Conservation (phyloP, 2,329 filamentous ascomycete species). For the Nemania sp. region DNA sequence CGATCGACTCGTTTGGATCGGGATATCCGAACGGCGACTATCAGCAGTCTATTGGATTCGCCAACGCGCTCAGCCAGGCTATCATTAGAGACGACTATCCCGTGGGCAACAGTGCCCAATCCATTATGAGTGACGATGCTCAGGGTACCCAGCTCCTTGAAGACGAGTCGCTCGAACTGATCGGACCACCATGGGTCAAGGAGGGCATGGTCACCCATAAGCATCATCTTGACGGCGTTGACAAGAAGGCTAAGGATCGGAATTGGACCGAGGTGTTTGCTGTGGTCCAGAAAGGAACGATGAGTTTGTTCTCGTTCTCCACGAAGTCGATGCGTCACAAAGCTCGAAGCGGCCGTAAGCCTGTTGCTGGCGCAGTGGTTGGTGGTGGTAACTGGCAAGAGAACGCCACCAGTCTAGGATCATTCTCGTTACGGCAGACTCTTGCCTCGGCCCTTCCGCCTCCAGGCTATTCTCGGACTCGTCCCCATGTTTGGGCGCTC, state of each 20-base stretch:
- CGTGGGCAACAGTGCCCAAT: constrained; percentile 52
- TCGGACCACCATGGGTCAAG: constrained; percentile 97
- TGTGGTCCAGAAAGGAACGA: constrained; percentile 90
- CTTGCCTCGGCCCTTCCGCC: constrained; percentile 87
- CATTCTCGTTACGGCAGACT: constrained; percentile 86
- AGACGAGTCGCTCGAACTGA: constrained; percentile 88
- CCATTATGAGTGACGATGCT: constrained; percentile 62
- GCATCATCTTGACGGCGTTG: constrained; percentile 87
- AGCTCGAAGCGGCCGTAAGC: constrained; percentile 52
- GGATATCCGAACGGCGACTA: constrained; percentile 77
- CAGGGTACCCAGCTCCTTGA: constrained; percentile 72
- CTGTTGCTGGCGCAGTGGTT: constrained; percentile 66
- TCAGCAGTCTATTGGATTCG: constrained; percentile 96
- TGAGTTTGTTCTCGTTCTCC: constrained; percentile 95
- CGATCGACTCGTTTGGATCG: constrained; percentile 86
- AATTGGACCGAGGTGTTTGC: constrained; percentile 96
- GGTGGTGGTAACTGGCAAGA: constrained; percentile 98
- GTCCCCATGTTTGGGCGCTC: constrained; percentile 92
- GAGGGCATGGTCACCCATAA: constrained; percentile 96
- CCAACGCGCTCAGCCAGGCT: constrained; percentile 92
- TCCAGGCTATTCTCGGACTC: constrained; percentile 87
- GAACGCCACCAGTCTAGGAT: constrained; percentile 86
- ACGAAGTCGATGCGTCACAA: constrained; percentile 76
- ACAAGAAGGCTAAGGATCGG: constrained; percentile 90
- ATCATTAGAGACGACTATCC: constrained; percentile 88